These are phyloP conservation scores for Phytophthora pini DNA, from an alignment of 352 stramenopile species.

Conservation along the genomic window DNA sequence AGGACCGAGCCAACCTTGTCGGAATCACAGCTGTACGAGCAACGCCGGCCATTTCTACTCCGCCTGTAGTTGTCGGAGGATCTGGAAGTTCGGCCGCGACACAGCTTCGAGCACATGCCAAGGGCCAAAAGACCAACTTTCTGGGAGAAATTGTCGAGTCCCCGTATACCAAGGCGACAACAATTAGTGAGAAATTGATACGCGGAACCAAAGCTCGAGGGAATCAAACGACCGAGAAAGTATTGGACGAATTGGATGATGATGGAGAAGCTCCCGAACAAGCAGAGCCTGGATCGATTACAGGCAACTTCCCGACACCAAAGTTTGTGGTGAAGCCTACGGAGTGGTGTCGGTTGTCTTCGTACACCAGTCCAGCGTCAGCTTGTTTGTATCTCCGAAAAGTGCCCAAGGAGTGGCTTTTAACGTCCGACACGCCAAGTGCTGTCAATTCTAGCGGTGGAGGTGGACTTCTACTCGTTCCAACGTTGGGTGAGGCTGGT, in stretches of 20 bases:
- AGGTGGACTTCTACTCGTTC: slow-evolving; percentile 73
- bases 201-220: slow-evolving; percentile 23
- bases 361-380: slow-evolving; percentile 59
- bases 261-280: slow-evolving; percentile 19
- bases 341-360: slow-evolving; percentile 75
- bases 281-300: slow-evolving; percentile 4
- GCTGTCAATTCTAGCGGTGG: slow-evolving; percentile 32
- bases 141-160: slow-evolving; percentile 68
- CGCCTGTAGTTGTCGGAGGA: slow-evolving; percentile 22
- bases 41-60: neutral
- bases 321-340: slow-evolving; percentile 79
- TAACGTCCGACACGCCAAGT: slow-evolving; percentile 25
- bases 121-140: slow-evolving; percentile 74
- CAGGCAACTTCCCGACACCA: slow-evolving; percentile 45
- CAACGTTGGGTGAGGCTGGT: slow-evolving; percentile 74
- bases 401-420: slow-evolving; percentile 69
- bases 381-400: slow-evolving; percentile 73
- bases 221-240: slow-evolving; percentile 21
- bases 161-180: slow-evolving; percentile 41
- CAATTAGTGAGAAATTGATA: slow-evolving; percentile 31
- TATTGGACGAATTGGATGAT: slow-evolving; percentile 30
- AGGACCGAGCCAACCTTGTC: slow-evolving; percentile 69
- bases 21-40: slow-evolving; percentile 62
- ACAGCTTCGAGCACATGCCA: slow-evolving; percentile 50
- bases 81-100: slow-evolving; percentile 35